Evolutionary conservation across 495 filamentous ascomycete species (phyloP).

Genomic region (Chaetomidium leptoderma): DNA sequence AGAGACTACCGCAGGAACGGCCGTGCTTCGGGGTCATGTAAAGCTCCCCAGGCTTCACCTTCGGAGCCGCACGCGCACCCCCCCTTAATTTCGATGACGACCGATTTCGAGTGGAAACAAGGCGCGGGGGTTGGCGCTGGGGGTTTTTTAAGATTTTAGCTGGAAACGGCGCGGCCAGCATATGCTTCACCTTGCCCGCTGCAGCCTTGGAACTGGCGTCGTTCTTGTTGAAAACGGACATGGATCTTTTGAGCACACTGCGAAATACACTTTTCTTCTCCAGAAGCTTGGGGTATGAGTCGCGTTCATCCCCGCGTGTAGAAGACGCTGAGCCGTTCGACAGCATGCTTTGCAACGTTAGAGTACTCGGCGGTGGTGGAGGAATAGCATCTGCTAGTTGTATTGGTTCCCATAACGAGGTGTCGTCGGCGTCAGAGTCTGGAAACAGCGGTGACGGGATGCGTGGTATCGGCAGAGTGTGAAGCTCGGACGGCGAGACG

Average conservation of each 20-base stretch:
- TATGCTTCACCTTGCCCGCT: slow-evolving; percentile 8
- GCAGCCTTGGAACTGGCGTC: slow-evolving; percentile 28
- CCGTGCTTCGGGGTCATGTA: slow-evolving; percentile 16
- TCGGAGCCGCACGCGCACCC: too few species aligned
- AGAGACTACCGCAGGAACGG: slow-evolving; percentile 45
- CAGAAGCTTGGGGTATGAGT: slow-evolving; percentile 4
- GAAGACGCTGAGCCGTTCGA: not conserved
- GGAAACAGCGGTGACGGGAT: not conserved
- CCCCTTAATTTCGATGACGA: too few species aligned
- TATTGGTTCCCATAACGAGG: not conserved
- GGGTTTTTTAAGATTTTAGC: not conserved
- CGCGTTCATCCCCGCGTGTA: not conserved
- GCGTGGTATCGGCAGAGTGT: not conserved
- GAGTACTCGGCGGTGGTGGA: not conserved
- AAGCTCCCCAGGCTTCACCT: not conserved
- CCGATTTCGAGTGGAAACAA: not conserved
- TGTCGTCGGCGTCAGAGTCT: not conserved
- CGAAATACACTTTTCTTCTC: slow-evolving; percentile 36
- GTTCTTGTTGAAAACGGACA: slow-evolving; percentile 29
- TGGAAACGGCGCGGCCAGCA: not conserved
- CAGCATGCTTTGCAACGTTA: not conserved
- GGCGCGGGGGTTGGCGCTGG: not conserved
- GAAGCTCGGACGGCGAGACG: not conserved
- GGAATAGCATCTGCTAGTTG: not conserved
- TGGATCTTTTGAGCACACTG: slow-evolving; percentile 29